Evolutionary conservation across 2,329 filamentous ascomycete genomes (phyloP), one percentile per base, ranked within the genome.

Genomic region (Chaetothyriales sp.): DNA sequence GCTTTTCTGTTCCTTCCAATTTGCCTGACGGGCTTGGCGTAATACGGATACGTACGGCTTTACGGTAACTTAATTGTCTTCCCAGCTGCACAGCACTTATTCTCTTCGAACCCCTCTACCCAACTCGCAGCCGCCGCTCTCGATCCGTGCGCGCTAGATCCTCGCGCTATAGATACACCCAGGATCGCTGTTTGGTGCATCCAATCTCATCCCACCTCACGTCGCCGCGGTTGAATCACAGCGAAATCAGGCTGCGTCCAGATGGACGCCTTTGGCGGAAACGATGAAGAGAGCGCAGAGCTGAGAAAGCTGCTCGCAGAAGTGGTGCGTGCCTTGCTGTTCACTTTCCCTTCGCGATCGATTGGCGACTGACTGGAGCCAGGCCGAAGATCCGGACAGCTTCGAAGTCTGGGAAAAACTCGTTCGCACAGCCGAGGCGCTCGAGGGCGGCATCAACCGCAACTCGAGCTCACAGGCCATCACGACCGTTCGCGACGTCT

Each of bases 381-480:
- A 82, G 79, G 59, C 72, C 49, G 75, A 76, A 52, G 86, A 95
- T 59, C 78, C 86, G 10, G 92, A 98, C 67, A 89, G 86, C 64
- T 96, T 95, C 63, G 90, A 95, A 61, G 78, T 79, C 54, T 98
- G 92, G 92, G 90, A 96, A 69, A 90, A 87, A 67, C 79, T 96
- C 51, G 81, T 95, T 59, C 81, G 81, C 61, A 81, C 83, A 47
- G 86, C 83, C 58, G 87, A 95, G 66, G 75, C 76, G 48, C 81
- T 95, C 56, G 92, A 98, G 64, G 90, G 89, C 54, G 92, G 90
- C 51, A 78, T 98, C 56, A 95, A 93, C 66, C 84, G 92, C 61
- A 98, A 98, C 70, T 96, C 92, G 43, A 95, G 86, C 65, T 89
- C 92, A 0, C 86, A 93, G 63, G 86, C 92, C 25, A 88, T 98